Base-by-base conservation (phyloP, 164 flowering plant species). In the Aristolochia fimbriata region DNA sequence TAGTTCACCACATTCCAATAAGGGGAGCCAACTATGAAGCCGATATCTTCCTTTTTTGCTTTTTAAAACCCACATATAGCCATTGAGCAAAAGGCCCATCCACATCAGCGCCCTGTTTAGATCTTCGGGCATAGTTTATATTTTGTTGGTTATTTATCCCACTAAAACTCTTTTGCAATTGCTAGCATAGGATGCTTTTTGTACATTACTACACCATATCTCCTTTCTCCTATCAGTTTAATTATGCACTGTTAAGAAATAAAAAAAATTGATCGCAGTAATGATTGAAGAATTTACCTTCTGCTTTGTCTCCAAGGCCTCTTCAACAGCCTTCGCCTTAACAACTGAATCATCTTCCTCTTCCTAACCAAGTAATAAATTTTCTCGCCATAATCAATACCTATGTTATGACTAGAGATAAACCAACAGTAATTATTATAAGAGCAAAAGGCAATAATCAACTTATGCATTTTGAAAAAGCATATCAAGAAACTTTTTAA, bases 251-350 rank as follows among this genome's bases (percentile, higher is more conserved):
- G 10, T 13, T 11, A 55, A 55, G n/a, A 56, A 56, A 24, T 15
- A 9, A 24, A 17, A 33, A 56, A 24, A 15, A 13, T 13, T 6
- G 19, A 30, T 30, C 12, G 19, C 31, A 55, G 8, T 23, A 13
- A 15, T 54, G 22, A 20, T 37, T 19, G 15, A 9, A 20, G 15
- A 60, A 60, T 1, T 30, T 69, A 88, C 96, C 90, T 87, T 94
- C 59, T 87, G 65, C 70, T 92, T 87, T 51, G 82, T 68, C 73
- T 82, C 86, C 63, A 91, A 60, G 27, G 85, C 86, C 64, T 81
- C 85, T 79, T 82, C 90, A 21, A 91, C 84, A 67, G 89, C 97
- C 69, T 83, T 80, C 99, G 85, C 91, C 68, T 71, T 83, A 31
- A 86, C 77, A 19, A 94, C 59, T 61, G 97, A 71, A 74, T 82